phyloP scores from a whole-genome alignment of 176 grass and related monocot species.

The Avena sativa region DNA sequence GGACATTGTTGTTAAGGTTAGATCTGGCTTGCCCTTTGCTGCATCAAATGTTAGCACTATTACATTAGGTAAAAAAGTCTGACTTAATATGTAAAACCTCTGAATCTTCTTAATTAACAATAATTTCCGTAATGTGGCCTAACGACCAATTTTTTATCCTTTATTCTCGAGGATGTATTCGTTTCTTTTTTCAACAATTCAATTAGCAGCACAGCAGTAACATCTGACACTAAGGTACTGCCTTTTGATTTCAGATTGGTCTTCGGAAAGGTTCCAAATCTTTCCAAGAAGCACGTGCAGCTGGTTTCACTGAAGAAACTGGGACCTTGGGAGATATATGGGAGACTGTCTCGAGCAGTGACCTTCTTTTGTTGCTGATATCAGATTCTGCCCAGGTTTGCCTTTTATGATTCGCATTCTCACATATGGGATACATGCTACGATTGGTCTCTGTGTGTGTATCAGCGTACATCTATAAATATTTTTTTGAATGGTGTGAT shows the following conservation, averaged over 20 bases:
- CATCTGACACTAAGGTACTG: background rate
- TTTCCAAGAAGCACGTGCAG: slow-evolving; percentile 74
- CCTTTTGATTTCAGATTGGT: slow-evolving; percentile 70
- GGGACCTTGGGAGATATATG: slow-evolving; percentile 87
- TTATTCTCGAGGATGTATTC: slow-evolving; percentile 6
- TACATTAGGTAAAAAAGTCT: background rate
- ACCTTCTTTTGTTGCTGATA: slow-evolving; percentile 88
- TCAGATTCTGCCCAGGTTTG: slow-evolving; percentile 90
- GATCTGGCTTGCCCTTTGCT: background rate
- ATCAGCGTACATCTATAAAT: slow-evolving; percentile 4
- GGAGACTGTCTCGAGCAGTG: slow-evolving; percentile 81
- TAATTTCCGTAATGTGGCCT: background rate
- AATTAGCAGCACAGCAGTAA: background rate
- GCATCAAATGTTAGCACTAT: background rate
- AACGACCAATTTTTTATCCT: background rate
- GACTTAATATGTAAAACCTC: background rate
- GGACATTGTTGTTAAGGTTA: slow-evolving; percentile 93
- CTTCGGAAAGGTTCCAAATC: slow-evolving; percentile 85
- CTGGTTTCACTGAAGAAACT: slow-evolving; percentile 89
- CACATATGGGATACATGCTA: background rate
- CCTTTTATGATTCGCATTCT: slow-evolving; percentile 25
- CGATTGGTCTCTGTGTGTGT: background rate
- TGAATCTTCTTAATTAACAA: slow-evolving; percentile 7
- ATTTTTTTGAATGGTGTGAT: background rate
- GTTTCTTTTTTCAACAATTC: background rate